These are phyloP conservation scores for Talaromyces amestolkiae DNA, from an alignment of 2,329 filamentous ascomycete species.

Conservation along the genomic window DNA sequence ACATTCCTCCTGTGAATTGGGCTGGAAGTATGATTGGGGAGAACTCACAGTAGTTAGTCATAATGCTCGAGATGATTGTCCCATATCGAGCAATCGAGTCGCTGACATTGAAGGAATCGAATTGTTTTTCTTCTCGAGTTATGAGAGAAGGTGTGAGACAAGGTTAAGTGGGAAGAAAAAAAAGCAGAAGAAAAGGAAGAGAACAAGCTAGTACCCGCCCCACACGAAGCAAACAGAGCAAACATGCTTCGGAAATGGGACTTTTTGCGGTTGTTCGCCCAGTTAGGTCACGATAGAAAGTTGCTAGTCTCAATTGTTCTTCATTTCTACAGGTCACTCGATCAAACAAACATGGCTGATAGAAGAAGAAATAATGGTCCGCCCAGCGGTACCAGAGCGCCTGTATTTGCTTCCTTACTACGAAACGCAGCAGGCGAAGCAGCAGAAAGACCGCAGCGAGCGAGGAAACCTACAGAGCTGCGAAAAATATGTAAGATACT, in stretches of 20 bases:
- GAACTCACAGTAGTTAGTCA: slow-evolving; percentile 14
- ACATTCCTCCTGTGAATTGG: slow-evolving; percentile 49
- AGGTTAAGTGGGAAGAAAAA: slow-evolving; percentile 14
- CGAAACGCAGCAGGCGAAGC: slow-evolving; percentile 49
- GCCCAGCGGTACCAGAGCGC: slow-evolving; percentile 69
- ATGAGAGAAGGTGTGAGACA: not conserved
- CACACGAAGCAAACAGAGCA: slow-evolving; percentile 37
- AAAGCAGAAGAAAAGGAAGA: slow-evolving; percentile 19
- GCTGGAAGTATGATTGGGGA: not conserved
- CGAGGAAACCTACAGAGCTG: slow-evolving; percentile 66
- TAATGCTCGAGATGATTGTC: not conserved
- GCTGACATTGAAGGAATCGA: not conserved
- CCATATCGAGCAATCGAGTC: not conserved
- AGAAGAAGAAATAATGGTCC: slow-evolving; percentile 89
- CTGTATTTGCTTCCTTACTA: slow-evolving; percentile 59
- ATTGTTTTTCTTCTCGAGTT: not conserved
- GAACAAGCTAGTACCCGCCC: slow-evolving; percentile 22
- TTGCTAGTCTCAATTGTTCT: not conserved
- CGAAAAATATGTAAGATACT: slow-evolving; percentile 75
- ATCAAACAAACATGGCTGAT: slow-evolving; percentile 66
- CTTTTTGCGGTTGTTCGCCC: slow-evolving; percentile 33
- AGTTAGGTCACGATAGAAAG: not conserved
- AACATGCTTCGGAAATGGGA: slow-evolving; percentile 34
- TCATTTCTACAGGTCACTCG: slow-evolving; percentile 6
- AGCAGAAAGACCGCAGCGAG: slow-evolving; percentile 52